Percentiles rank a stretch among this genome's conserved stretches.
Evolutionary conservation across 352 stramenopile species (phyloP).

Genomic region (Phytopythium ostracodes): DNA sequence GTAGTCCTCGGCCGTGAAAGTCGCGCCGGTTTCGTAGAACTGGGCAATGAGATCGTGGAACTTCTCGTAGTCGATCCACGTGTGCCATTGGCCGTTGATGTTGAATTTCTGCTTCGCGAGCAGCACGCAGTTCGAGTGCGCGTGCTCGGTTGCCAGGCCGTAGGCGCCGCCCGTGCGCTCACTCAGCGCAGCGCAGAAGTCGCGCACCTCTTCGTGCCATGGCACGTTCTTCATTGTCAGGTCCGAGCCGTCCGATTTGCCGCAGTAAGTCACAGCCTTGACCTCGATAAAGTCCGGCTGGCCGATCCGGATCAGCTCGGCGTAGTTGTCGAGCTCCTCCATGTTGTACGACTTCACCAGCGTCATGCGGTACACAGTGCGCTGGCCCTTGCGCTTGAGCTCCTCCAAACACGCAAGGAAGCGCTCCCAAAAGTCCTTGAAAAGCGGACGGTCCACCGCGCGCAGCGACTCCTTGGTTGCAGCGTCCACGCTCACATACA

Average conservation of each 20-base stretch:
- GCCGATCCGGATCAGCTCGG: slow-evolving; percentile 90
- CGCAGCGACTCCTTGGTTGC: slow-evolving; percentile 95
- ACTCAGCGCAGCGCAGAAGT: slow-evolving; percentile 85
- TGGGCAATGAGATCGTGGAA: slow-evolving; percentile 89
- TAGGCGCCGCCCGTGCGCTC: slow-evolving; percentile 86
- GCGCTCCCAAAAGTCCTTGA: slow-evolving; percentile 97
- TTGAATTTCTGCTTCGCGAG: slow-evolving; percentile 91
- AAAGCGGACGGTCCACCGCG: slow-evolving; percentile 94
- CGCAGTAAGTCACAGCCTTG: slow-evolving; percentile 98
- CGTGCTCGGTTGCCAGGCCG: slow-evolving; percentile 93
- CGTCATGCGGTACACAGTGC: slow-evolving; percentile 96
- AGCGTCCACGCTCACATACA: slow-evolving; percentile 99
- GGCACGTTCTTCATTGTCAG: slow-evolving; percentile 98
- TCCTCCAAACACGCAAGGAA: slow-evolving; percentile 90
- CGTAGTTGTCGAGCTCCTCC: slow-evolving; percentile 94
- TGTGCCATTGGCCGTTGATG: slow-evolving; percentile 93
- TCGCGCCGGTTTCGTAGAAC: slow-evolving; percentile 77
- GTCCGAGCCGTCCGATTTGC: slow-evolving; percentile 96
- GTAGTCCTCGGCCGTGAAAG: slow-evolving; percentile 95
- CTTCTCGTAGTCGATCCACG: slow-evolving; percentile 99
- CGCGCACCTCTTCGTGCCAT: slow-evolving; percentile 97
- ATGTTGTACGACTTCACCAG: slow-evolving; percentile 99
- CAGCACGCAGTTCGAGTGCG: slow-evolving; percentile 95
- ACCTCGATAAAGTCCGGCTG: slow-evolving; percentile 94
- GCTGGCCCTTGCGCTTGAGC: slow-evolving; percentile 94